Evolutionary conservation across 805 yeast species (phyloP).

Genomic region (Saturnispora hagleri): DNA sequence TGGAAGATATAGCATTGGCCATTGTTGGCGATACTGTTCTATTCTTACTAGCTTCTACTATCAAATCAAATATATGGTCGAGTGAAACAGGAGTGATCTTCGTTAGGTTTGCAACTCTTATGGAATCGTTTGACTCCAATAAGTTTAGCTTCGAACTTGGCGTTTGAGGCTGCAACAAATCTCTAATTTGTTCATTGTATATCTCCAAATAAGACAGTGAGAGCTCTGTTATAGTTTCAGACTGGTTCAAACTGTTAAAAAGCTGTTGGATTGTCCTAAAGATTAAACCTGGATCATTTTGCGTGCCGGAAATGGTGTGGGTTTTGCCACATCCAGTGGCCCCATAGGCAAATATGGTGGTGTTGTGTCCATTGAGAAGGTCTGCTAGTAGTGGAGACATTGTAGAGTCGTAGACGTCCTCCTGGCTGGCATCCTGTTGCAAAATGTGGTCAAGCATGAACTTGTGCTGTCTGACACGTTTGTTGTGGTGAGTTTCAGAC

Average conservation of each 20-base stretch:
- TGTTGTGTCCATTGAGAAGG: slow-evolving; percentile 76
- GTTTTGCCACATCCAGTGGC: slow-evolving; percentile 99
- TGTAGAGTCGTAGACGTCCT: slow-evolving; percentile 56
- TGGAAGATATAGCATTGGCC: slow-evolving; percentile 82
- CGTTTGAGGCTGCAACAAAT: slow-evolving; percentile 51
- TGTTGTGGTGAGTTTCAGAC: slow-evolving; percentile 17
- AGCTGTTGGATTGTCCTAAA: slow-evolving; percentile 71
- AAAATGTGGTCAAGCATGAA: slow-evolving; percentile 78
- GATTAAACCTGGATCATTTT: slow-evolving; percentile 68
- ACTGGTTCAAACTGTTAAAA: slow-evolving; percentile 47
- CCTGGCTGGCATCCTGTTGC: slow-evolving; percentile 55
- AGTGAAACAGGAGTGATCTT: slow-evolving; percentile 52
- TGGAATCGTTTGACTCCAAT: slow-evolving; percentile 63
- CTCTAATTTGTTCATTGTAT: slow-evolving; percentile 83
- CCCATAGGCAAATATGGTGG: slow-evolving; percentile 93
- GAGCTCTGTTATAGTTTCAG: slow-evolving; percentile 47
- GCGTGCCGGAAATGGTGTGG: slow-evolving; percentile 74
- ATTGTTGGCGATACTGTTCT: slow-evolving; percentile 83
- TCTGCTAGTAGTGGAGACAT: slow-evolving; percentile 65
- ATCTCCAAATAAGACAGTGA: slow-evolving; percentile 74
- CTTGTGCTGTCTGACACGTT: slow-evolving; percentile 59
- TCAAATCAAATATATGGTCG: slow-evolving; percentile 71
- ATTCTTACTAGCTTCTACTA: slow-evolving; percentile 59
- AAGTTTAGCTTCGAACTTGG: slow-evolving; percentile 37
- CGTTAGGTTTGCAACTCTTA: slow-evolving; percentile 64